Percentiles rank a stretch among this genome's conserved stretches.
phyloP scores from a whole-genome alignment of 306 rosid species.

The Mimosa pudica region DNA sequence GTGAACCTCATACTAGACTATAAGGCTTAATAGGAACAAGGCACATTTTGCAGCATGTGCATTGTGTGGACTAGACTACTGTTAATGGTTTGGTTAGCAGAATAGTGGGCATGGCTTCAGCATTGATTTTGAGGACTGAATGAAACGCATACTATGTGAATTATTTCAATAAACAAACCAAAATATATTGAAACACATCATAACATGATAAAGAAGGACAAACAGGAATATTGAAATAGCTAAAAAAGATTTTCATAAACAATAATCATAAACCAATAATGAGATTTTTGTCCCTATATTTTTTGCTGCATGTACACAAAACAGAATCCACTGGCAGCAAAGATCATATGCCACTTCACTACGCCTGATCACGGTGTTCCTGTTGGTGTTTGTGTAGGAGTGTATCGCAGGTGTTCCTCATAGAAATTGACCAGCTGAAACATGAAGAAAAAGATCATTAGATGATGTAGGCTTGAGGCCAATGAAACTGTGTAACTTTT shows the following conservation, averaged over 20 bases:
- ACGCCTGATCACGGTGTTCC: slow-evolving; percentile 39
- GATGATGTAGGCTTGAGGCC: neutral
- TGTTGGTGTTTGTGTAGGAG: slow-evolving; percentile 44
- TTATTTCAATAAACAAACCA: too few relatives aligned
- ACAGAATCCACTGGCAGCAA: slow-evolving; percentile 35
- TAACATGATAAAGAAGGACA: too few relatives aligned
- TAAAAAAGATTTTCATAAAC: neutral
- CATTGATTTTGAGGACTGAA: neutral
- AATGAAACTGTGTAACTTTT: neutral
- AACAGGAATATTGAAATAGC: too few relatives aligned
- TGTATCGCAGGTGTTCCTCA: slow-evolving; percentile 88
- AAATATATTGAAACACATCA: too few relatives aligned
- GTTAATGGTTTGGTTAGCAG: neutral
- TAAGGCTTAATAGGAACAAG: neutral
- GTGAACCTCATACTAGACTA: slow-evolving; percentile 48
- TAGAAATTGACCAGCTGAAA: slow-evolving; percentile 85
- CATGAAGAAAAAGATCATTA: slow-evolving; percentile 23
- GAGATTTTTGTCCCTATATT: slow-evolving; percentile 39
- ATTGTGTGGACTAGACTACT: neutral
- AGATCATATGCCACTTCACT: slow-evolving; percentile 33
- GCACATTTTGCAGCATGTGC: neutral
- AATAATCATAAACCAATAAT: slow-evolving; percentile 11
- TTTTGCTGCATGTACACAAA: slow-evolving; percentile 44
- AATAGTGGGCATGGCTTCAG: neutral
- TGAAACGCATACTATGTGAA: too few relatives aligned